Evolutionary conservation across 352 stramenopile genomes (phyloP).

Genomic region (Globisporangium sylvaticum): DNA sequence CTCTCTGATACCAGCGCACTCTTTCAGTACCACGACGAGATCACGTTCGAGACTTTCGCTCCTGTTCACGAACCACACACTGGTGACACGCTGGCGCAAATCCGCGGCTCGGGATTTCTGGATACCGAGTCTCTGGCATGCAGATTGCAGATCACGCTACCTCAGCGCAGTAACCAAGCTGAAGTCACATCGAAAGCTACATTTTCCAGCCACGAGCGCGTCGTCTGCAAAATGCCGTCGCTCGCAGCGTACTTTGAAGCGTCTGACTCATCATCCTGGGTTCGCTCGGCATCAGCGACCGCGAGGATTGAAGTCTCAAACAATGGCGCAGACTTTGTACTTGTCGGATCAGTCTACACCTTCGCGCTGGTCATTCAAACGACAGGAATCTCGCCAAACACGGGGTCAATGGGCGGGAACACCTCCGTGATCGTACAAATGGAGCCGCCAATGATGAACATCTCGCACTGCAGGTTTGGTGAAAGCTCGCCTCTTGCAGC

Average conservation of each 20-base stretch:
- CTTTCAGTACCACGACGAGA: constrained; percentile 31
- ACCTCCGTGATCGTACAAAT: constrained; percentile 9
- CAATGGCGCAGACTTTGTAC: constrained; percentile 47
- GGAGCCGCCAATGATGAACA: neutral
- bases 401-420: constrained; percentile 23
- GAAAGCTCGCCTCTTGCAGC: constrained; percentile 10
- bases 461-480: constrained; percentile 38
- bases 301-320: constrained; percentile 38
- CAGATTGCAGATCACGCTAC: constrained; percentile 27
- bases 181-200: constrained; percentile 15
- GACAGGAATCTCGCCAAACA: constrained; percentile 14
- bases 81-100: constrained; percentile 25
- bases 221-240: constrained; percentile 30
- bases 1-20: constrained; percentile 24
- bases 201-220: constrained; percentile 22
- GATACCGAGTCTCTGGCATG: constrained; percentile 27
- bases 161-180: constrained; percentile 14
- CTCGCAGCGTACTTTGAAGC: constrained; percentile 13
- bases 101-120: constrained; percentile 25
- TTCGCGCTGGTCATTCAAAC: constrained; percentile 22
- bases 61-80: constrained; percentile 33
- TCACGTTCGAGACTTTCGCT: constrained; percentile 25
- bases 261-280: constrained; percentile 17
- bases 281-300: constrained; percentile 14
- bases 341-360: constrained; percentile 19